Evolutionary conservation across 495 filamentous ascomycete genomes (phyloP), one percentile per base, ranked within the genome.

Genomic region (Aspergillus steynii): DNA sequence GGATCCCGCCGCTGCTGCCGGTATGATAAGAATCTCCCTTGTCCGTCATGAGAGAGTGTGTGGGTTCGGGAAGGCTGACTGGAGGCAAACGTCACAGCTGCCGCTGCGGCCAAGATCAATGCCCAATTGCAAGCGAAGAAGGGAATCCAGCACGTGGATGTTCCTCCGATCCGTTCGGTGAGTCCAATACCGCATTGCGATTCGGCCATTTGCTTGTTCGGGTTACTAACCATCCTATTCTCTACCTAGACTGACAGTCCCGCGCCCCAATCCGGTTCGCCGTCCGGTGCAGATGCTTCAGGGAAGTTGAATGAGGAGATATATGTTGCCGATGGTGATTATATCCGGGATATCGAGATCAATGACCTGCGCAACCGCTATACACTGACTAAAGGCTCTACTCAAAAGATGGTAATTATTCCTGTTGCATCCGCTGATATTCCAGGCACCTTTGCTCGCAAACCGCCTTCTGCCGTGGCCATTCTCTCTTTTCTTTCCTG

Each of bases 371-470:
- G 94, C 68, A 99, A 99, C 73, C 90, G 93, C 65, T 99, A 99
- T 71, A 91, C 93, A 74, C 85, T 99, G 79, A 99, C 95, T 63
- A 99, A 96, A 84, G 94, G 95, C 65, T 89, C 91, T 68, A 96
- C 93, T 64, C 95, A 99, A 83, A 96, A 96, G 85, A 96, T 93
- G 95, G 95, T 99, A 98, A 97, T 89, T 91, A 83, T 71, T 77
- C 86, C 84, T 86, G 80, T 86, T 83, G 81, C 82, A 71, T 81
- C 78, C 82, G 90, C 92, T 96, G 90, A 96, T 94, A 77, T 67
- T 80, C 78, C 87, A 91, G 88, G 83, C 75, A 68, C 62, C 59
- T 62, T 72, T 42, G 37, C 66, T 75, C 67, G 68, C 69, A 64
- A 63, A 68, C 63, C 66, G 68, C 71, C 67, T 68, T 72, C 69